Evolutionary conservation across 352 stramenopile genomes (phyloP), one percentile per base, ranked within the genome.

Genomic region (Globisporangium camurandrum): DNA sequence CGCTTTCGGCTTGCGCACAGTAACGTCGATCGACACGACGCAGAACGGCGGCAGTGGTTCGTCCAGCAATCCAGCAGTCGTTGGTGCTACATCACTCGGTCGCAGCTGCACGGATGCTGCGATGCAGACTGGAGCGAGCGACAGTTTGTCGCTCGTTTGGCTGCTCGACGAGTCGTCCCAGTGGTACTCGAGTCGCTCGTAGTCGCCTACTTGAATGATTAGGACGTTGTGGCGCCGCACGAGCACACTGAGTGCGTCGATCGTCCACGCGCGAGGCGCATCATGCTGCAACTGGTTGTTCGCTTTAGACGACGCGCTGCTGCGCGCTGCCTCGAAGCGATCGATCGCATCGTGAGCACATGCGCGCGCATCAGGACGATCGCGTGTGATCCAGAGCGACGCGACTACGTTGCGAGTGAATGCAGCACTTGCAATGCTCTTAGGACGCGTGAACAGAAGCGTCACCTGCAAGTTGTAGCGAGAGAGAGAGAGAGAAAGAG

Each of bases 381-480:
- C 38, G 34, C 34, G 24, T 0, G 57, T 19, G 9, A 67, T 11
- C 59, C 59, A 67, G 1, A 67, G 23, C 1, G 59, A 67, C 11
- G 6, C 26, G 3, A 16, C 8, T 10, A 55, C 14, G 16, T 33
- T 36, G 2, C 17, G 28, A 31, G 31, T 41, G 47, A 53, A 38
- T 10, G 30, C 9, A 22, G 40, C 22, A 4, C 38, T 31, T 9
- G 59, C n/a, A 12, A 67, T 41, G 6, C 20, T 14, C 16, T 26
- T 44, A 17, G 60, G 51, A 5, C 53, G 56, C 11, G 56, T 51
- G 20, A 65, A 47, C 16, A 38, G 47, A 11, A 62, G 12, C 24
- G 22, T 42, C 0, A 38, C 55, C 49, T 57, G n/a, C n/a, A n/a
- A n/a, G n/a, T n/a, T n/a, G n/a, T n/a, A n/a, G n/a, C n/a, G n/a